phyloP scores from a whole-genome alignment of 345 rosid genomes.

The Pistacia integerrima region DNA sequence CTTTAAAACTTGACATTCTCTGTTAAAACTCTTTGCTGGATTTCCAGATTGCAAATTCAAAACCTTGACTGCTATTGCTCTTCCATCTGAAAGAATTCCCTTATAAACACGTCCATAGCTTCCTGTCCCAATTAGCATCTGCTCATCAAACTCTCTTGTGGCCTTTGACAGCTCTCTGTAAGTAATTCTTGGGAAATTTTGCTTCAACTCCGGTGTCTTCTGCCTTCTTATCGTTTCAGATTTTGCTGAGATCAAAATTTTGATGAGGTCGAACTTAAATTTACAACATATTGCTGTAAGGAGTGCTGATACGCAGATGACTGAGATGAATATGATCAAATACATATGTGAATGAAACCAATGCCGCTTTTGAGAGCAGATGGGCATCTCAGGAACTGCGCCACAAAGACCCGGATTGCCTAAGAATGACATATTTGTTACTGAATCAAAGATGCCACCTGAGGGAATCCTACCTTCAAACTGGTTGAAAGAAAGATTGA shows the following conservation, averaged over 20 bases:
- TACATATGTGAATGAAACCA: too few species aligned
- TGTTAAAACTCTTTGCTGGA: conserved; percentile 53
- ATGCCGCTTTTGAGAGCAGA: too few species aligned
- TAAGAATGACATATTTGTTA: too few species aligned
- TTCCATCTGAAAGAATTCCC: conserved; percentile 54
- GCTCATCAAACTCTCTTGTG: conserved; percentile 47
- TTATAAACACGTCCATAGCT: conserved; percentile 49
- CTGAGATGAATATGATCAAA: too few species aligned
- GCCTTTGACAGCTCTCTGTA: conserved; percentile 51
- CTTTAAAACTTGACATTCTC: conserved; percentile 61
- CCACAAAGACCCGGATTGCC: too few species aligned
- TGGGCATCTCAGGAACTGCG: too few species aligned
- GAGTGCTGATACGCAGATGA: too few species aligned
- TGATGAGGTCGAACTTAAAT: conserved; percentile 30
- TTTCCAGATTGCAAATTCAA: conserved; percentile 47
- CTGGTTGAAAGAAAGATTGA: too few species aligned
- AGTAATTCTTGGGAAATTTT: conserved; percentile 52
- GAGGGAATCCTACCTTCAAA: too few species aligned
- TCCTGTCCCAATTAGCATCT: conserved; percentile 47
- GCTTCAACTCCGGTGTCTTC: conserved; percentile 31
- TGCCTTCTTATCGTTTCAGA: conserved; percentile 14
- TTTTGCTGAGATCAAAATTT: conserved; percentile 24
- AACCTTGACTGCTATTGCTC: conserved; percentile 52
- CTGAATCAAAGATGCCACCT: too few species aligned
- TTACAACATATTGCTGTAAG: conserved; percentile 7